Evolutionary conservation across 352 stramenopile species (phyloP), one percentile per base, ranked within the genome.

Genomic region (Phytophthora sp.): DNA sequence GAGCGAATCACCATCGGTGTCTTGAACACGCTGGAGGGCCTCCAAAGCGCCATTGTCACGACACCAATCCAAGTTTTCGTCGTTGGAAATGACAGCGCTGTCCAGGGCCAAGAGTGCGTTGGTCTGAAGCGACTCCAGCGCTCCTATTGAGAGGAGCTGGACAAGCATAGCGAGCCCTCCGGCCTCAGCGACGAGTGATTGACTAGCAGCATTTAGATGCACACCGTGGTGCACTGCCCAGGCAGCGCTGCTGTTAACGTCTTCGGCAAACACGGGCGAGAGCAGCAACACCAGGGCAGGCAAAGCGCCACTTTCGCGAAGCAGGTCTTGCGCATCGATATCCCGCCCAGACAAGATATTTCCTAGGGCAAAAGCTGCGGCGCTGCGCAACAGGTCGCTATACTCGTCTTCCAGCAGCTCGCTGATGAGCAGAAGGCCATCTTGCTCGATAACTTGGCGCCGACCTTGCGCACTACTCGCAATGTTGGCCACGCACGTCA

Each of bases 141-240:
- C 69, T 15, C 42, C 56, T 23, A 50, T 68, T 12, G 45, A 56
- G 21, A 87, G 51, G 34, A 89, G 79, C 44, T 82, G 76, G 37
- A 85, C 67, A 28, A 92, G 68, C 64, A 92, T 57, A 10, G 44
- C 58, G n/a, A 92, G 61, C 7, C 79, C 84, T 18, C 84, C 84
- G 18, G 81, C 82, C 4, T 89, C 82, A 3, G 64, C 76, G 13
- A 89, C 57, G 45, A 91, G 70, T 24, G 70, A 64, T 53, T 92
- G 84, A 41, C 67, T 92, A n/a, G 72, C 69, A 41, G 73, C 57
- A 72, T 91, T 91, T 17, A 87, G 48, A 54, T 84, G 65, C 26
- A 89, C 80, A 42, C 69, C 74, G 55, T 92, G 84, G 57, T 92
- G 76, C 53, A 92, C 82, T 52, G 81, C 84, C 84, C 84, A 92